A percentile compares a stretch with the other conserved stretches of the same genome.
Conservation (phyloP, 2,329 filamentous ascomycete genomes). For the Teratosphaeria pseudoeucalypti region DNA sequence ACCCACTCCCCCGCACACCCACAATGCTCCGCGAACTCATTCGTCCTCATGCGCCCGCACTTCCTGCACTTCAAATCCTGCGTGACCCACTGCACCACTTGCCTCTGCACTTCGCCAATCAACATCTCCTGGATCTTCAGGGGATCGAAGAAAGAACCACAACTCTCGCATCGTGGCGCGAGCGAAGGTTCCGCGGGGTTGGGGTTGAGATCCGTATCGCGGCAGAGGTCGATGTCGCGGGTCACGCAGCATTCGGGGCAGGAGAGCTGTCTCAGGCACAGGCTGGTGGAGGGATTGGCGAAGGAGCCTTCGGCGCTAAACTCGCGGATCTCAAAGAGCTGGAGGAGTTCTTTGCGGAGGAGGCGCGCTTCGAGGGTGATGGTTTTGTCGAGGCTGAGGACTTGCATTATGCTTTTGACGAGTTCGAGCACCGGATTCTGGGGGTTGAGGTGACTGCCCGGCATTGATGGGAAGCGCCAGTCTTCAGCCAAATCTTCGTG, state of each 20-base stretch:
- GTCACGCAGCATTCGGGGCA: slow-evolving; percentile 87
- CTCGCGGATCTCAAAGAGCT: slow-evolving; percentile 87
- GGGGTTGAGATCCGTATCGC: slow-evolving; percentile 60
- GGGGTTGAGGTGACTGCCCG: slow-evolving; percentile 55
- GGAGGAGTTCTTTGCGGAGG: slow-evolving; percentile 77
- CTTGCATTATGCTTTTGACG: slow-evolving; percentile 86
- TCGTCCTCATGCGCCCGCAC: slow-evolving; percentile 55
- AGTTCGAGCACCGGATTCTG: slow-evolving; percentile 77
- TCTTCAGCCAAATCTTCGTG: slow-evolving; percentile 81
- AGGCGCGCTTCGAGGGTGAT: slow-evolving; percentile 80
- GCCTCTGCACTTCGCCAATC: slow-evolving; percentile 62
- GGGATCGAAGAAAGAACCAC: slow-evolving; percentile 64
- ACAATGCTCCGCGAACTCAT: slow-evolving; percentile 96
- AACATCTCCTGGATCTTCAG: slow-evolving; percentile 75
- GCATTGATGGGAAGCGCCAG: slow-evolving; percentile 74
- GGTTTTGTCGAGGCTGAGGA: slow-evolving; percentile 80
- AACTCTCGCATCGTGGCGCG: slow-evolving; percentile 53
- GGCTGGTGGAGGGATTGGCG: slow-evolving; percentile 66
- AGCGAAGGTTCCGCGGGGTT: slow-evolving; percentile 38
- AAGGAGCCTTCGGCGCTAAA: slow-evolving; percentile 85
- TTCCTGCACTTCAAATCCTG: slow-evolving; percentile 86
- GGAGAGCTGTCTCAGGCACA: slow-evolving; percentile 64
- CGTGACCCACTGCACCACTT: slow-evolving; percentile 69
- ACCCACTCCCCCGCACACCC: slow-evolving; percentile 82
- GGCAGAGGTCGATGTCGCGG: slow-evolving; percentile 82